Evolutionary conservation across 1,284 basidiomycete species (phyloP).

Genomic region (Polyporus tsugae): DNA sequence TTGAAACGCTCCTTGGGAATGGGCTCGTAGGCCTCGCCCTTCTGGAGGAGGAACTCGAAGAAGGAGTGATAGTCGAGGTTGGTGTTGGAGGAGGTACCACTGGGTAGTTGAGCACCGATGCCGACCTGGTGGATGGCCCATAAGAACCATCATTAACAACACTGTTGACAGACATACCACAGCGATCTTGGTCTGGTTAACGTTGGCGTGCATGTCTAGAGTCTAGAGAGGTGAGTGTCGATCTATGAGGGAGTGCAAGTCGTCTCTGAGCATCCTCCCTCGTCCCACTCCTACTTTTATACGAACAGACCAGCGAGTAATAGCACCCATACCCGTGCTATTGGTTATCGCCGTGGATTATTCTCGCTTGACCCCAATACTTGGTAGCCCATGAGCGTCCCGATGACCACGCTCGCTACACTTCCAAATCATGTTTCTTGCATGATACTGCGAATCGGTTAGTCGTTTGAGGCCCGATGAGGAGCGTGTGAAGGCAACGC

Average conservation of each 20-base stretch:
- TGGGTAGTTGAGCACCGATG: conserved; percentile 48
- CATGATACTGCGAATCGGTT: conserved; percentile 3
- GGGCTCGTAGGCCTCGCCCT: conserved; percentile 46
- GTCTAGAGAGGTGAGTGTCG: not conserved
- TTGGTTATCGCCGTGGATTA: not conserved
- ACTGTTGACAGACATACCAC: not conserved
- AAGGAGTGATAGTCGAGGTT: conserved; percentile 49
- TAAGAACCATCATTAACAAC: not conserved
- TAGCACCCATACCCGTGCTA: not conserved
- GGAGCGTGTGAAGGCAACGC: not conserved
- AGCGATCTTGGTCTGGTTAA: conserved; percentile 2
- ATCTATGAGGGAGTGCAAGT: not conserved
- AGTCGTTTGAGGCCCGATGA: not conserved
- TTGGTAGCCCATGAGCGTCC: not conserved
- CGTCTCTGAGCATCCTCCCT: not conserved
- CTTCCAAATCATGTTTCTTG: not conserved
- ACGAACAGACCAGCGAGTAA: not conserved
- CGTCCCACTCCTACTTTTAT: not conserved
- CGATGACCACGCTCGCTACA: not conserved
- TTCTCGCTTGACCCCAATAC: not conserved
- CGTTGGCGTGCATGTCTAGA: not conserved
- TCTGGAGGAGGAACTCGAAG: conserved; percentile 47
- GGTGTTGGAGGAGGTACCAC: conserved; percentile 36
- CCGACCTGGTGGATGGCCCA: conserved; percentile 42
- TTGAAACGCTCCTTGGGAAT: conserved; percentile 46